A percentile compares a stretch with the other conserved stretches of the same genome.
Conservation (phyloP, 139 green algal genomes). For the Volvox reticuliferus region DNA sequence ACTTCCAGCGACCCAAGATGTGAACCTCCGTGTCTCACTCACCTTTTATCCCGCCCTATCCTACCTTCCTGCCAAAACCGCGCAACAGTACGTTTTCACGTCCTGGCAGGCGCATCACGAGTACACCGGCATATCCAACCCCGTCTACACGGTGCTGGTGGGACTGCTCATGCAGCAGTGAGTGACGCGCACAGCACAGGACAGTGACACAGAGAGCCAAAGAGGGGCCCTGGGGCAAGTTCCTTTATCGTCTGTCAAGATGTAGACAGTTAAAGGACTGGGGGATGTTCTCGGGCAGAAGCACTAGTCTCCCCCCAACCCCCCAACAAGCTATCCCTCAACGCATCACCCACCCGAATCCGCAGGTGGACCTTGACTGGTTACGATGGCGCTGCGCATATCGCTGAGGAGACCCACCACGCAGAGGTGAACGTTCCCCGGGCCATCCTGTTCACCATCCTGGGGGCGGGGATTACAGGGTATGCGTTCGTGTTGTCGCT, state of each 20-base stretch:
- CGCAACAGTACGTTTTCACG: constrained; percentile 29
- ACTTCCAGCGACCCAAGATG: too few relatives aligned
- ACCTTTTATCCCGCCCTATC: too few relatives aligned
- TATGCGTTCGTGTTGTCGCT: constrained; percentile 41
- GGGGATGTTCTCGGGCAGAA: too few relatives aligned
- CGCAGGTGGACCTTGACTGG: constrained; percentile 40
- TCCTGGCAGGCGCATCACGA: constrained; percentile 37
- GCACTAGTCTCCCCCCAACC: too few relatives aligned
- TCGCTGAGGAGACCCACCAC: constrained; percentile 20
- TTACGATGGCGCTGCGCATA: constrained; percentile 30
- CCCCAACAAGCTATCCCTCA: too few relatives aligned
- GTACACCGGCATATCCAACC: constrained; percentile 9
- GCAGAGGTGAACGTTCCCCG: constrained; percentile 31
- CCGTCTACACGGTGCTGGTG: constrained; percentile 27
- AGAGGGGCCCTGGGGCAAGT: too few relatives aligned
- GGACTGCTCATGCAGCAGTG: constrained; percentile 46
- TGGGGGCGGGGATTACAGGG: neutral
- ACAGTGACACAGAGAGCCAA: too few relatives aligned
- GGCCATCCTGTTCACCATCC: constrained; percentile 19
- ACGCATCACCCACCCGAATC: too few relatives aligned
- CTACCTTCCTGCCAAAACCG: neutral
- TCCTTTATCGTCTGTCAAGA: too few relatives aligned
- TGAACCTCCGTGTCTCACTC: neutral
- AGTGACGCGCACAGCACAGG: neutral
- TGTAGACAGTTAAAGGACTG: too few relatives aligned